Evolutionary conservation across 805 yeast genomes (phyloP), one percentile per base, ranked within the genome.

Genomic region (Teunomyces panamensis): DNA sequence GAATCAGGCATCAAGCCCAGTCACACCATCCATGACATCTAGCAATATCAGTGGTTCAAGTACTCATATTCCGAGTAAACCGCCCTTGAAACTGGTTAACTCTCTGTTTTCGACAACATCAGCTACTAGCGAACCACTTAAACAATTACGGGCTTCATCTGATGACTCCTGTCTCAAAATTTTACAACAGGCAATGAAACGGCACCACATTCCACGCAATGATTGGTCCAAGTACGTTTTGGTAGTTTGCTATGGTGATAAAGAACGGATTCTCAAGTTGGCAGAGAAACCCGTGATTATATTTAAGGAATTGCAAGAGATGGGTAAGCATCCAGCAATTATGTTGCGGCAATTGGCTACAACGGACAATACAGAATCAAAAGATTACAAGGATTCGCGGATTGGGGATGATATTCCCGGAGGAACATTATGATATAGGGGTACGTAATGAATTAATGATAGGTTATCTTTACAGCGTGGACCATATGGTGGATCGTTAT

Each of bases 111-210:
- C 48, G 9, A 26, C 28, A 6, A n/a, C 41, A 13, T 42, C 30
- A n/a, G 11, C 45, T 17, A 10, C 33, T 10, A 64, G 52, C 9
- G 96, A 89, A 58, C 95, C 96, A 0, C 73, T 89, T 54, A 87
- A 88, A 57, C 94, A 88, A 56, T 68, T 91, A 51, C 70, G 94
- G 42, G 95, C 96, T 1, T 85, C 92, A 6, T 83, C 88, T 24
- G 96, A 90, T 47, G 98, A 92, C 57, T 90, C 97, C 1, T 90
- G 97, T 63, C 83, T 86, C 56, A 87, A 87, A 63, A 85, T 92
- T 17, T 69, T 94, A 42, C 95, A 88, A 58, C 89, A 86, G 30
- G 97, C 96, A 4, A 84, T 89, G 87, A 81, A 84, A 55, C 77
- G 95, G 51, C 96, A 91, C 67, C 84, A 83, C 49, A 75, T 92